A percentile compares a stretch with the other conserved stretches of the same genome.
Conservation (phyloP, 352 stramenopile species). For the Phytophthora quininea region DNA sequence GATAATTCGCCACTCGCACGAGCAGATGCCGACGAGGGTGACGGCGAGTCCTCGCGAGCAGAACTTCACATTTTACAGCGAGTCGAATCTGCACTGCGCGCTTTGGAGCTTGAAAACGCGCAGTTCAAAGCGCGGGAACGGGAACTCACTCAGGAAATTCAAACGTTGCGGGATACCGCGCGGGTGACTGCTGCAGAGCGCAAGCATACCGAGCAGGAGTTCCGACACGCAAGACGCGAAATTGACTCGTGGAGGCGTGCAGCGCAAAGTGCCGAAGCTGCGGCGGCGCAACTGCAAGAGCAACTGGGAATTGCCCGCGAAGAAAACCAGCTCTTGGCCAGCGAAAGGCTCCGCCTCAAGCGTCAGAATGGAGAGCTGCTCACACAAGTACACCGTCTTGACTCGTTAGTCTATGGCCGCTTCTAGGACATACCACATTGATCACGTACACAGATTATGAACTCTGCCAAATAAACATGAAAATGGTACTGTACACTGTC, state of each 20-base stretch:
- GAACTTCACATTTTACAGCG: slow-evolving; percentile 72
- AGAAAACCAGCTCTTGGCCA: slow-evolving; percentile 65
- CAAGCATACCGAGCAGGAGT: slow-evolving; percentile 56
- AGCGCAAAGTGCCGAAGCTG: slow-evolving; percentile 50
- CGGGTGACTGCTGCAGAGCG: slow-evolving; percentile 59
- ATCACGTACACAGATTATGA: slow-evolving; percentile 7
- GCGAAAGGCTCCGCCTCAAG: slow-evolving; percentile 63
- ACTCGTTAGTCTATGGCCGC: slow-evolving; percentile 76
- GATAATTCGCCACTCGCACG: slow-evolving; percentile 5
- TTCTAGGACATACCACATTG: slow-evolving; percentile 48
- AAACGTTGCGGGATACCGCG: slow-evolving; percentile 58
- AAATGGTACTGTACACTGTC: slow-evolving; percentile 8
- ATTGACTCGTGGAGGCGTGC: slow-evolving; percentile 65
- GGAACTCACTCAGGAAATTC: slow-evolving; percentile 56
- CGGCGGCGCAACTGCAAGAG: slow-evolving; percentile 58
- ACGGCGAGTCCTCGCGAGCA: slow-evolving; percentile 29
- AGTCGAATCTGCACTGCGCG: slow-evolving; percentile 70
- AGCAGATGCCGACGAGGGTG: slow-evolving; percentile 13
- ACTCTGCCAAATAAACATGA: slow-evolving; percentile 4
- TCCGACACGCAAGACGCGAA: slow-evolving; percentile 44
- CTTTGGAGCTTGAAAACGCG: slow-evolving; percentile 75
- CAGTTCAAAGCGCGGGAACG: slow-evolving; percentile 53
- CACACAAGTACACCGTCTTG: slow-evolving; percentile 73
- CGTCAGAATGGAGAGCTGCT: slow-evolving; percentile 77
- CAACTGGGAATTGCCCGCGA: slow-evolving; percentile 67